A percentile compares a stretch with the other conserved stretches of the same genome.
phyloP scores from a whole-genome alignment of 345 rosid species.

The Cardiospermum halicacabum region DNA sequence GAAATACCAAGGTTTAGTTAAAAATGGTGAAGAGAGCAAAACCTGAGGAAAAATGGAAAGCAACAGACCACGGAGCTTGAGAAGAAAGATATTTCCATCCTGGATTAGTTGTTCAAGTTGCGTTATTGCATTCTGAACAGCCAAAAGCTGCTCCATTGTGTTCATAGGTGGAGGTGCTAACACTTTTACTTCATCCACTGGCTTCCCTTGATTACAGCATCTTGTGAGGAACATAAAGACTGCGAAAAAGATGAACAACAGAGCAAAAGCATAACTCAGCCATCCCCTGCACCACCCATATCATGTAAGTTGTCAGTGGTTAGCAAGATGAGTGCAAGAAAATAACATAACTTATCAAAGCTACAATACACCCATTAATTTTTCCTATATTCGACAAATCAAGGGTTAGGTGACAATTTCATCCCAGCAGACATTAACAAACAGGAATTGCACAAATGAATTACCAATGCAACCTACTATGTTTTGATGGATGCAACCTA shows the following conservation, averaged over 20 bases:
- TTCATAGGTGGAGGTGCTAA: constrained; percentile 79
- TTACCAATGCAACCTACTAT: neutral
- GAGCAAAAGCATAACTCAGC: constrained; percentile 61
- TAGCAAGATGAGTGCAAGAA: constrained; percentile 3
- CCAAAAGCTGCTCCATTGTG: constrained; percentile 95
- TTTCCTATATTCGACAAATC: neutral
- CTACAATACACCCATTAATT: neutral
- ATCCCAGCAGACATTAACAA: neutral
- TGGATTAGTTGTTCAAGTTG: constrained; percentile 75
- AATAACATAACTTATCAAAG: neutral
- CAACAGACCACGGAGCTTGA: constrained; percentile 79
- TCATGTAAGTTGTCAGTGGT: neutral
- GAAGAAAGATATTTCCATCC: constrained; percentile 77
- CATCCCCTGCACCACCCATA: constrained; percentile 49
- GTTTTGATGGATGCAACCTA: neutral
- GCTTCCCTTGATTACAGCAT: constrained; percentile 49
- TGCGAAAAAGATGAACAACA: constrained; percentile 39
- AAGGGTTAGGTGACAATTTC: neutral
- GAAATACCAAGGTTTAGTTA: neutral
- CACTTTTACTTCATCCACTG: constrained; percentile 56
- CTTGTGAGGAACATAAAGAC: constrained; percentile 67
- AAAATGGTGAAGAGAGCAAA: neutral
- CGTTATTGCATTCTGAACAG: constrained; percentile 78
- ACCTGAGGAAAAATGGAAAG: constrained; percentile 80
- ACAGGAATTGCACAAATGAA: neutral